These are phyloP conservation scores for Cutaneotrichosporon sp. DNA, from an alignment of 1,284 basidiomycete species.

Conservation along the genomic window DNA sequence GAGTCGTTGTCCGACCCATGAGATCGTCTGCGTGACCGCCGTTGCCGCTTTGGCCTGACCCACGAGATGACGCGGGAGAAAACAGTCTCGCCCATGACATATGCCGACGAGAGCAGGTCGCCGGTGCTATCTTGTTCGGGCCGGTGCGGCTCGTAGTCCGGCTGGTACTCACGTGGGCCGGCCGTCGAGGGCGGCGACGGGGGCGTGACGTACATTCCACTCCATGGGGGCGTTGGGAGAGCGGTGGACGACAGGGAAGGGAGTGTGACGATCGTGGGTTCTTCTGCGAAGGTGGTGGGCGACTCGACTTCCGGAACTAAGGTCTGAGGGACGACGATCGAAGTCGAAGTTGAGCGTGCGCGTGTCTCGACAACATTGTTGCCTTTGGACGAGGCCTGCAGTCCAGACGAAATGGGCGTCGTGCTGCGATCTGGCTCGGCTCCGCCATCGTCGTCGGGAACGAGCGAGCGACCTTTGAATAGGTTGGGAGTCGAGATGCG, in stretches of 20 bases:
- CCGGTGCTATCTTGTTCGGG: not conserved
- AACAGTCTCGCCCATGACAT: conserved; percentile 38
- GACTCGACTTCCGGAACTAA: conserved; percentile 17
- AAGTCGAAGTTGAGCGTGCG: conserved; percentile 47
- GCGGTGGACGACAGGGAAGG: conserved; percentile 16
- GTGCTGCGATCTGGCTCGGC: not conserved
- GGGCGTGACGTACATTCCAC: conserved; percentile 28
- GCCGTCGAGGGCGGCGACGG: conserved; percentile 23
- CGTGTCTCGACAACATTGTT: conserved; percentile 33
- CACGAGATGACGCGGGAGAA: conserved; percentile 30
- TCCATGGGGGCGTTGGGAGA: conserved; percentile 20
- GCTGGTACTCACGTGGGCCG: conserved; percentile 3
- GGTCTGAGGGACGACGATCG: conserved; percentile 39
- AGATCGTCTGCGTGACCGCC: conserved; percentile 14
- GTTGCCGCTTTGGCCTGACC: conserved; percentile 17
- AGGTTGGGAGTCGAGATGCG: conserved; percentile 44
- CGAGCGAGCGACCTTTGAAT: conserved; percentile 15
- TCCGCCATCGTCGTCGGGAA: conserved; percentile 18
- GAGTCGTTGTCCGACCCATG: conserved; percentile 39
- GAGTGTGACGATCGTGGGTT: conserved; percentile 15
- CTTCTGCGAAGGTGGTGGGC: conserved; percentile 17
- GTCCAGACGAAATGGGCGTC: not conserved
- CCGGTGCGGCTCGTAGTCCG: not conserved
- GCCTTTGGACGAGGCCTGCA: conserved; percentile 7
- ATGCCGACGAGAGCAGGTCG: conserved; percentile 33